Evolutionary conservation across 108 stramenopile species (phyloP).

Genomic region (Nannochloropsis granulata): DNA sequence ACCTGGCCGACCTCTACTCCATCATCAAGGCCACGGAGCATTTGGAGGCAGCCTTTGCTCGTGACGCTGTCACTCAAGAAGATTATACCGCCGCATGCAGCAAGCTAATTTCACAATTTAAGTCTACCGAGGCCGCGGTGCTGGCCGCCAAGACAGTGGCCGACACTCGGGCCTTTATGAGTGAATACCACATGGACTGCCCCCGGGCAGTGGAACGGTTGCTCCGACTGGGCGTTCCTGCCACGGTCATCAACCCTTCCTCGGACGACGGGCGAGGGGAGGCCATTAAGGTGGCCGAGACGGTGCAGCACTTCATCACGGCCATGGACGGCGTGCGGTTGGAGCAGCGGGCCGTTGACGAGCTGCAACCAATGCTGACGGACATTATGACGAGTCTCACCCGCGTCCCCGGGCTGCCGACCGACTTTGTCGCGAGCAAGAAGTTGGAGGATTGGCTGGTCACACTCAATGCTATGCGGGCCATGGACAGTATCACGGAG

Average conservation of each 20-base stretch:
- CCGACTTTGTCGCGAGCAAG: conserved; percentile 67
- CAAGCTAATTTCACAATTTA: conserved; percentile 85
- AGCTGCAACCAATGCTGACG: conserved; percentile 76
- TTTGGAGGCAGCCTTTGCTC: conserved; percentile 82
- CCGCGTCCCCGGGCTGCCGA: conserved; percentile 60
- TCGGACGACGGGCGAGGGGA: conserved; percentile 42
- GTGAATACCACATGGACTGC: conserved; percentile 82
- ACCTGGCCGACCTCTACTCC: conserved; percentile 76
- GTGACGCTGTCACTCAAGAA: conserved; percentile 60
- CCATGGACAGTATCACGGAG: conserved; percentile 75
- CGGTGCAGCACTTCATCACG: conserved; percentile 87
- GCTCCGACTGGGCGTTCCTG: conserved; percentile 73
- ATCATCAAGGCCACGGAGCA: conserved; percentile 90
- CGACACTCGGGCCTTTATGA: conserved; percentile 53
- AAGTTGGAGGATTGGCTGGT: conserved; percentile 75
- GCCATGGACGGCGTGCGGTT: conserved; percentile 93
- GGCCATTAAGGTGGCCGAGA: conserved; percentile 66
- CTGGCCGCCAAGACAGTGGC: conserved; percentile 9
- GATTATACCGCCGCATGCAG: conserved; percentile 77
- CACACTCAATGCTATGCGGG: conserved; percentile 78
- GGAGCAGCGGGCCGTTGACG: conserved; percentile 82
- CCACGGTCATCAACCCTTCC: conserved; percentile 50
- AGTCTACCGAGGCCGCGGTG: conserved; percentile 55
- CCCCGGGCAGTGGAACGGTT: conserved; percentile 79
- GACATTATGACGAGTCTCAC: conserved; percentile 73